Evolutionary conservation across 805 yeast species (phyloP).

Genomic region (Zygosaccharomyces bailii): DNA sequence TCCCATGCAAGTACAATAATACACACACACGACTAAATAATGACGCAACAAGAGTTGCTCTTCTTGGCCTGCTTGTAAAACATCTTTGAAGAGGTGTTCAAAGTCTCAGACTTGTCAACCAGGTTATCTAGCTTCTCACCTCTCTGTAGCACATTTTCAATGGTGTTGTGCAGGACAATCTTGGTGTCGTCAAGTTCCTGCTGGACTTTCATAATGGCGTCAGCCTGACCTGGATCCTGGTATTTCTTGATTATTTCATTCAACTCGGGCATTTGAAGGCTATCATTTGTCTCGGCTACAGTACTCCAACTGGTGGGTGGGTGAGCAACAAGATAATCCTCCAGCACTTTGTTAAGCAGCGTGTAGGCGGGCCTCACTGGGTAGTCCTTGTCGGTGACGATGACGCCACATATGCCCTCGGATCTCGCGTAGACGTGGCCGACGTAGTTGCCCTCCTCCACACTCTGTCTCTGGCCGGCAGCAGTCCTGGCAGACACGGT

Average conservation of each 20-base stretch:
- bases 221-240: constrained; percentile 97
- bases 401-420: constrained; percentile 88
- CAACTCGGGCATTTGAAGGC: constrained; percentile 44
- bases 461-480: constrained; percentile 88
- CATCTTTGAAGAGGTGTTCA: constrained; percentile 83
- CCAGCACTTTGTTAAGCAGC: constrained; percentile 81
- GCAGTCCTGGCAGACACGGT: constrained; percentile 87
- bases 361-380: constrained; percentile 97
- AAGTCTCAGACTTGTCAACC: constrained; percentile 93
- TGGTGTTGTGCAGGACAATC: constrained; percentile 91
- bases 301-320: constrained; percentile 69
- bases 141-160: constrained; percentile 88
- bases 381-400: constrained; percentile 91
- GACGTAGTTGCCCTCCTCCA: constrained; percentile 85
- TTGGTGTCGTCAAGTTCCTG: constrained; percentile 97
- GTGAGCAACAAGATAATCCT: constrained; percentile 81
- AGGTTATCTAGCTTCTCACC: constrained; percentile 93
- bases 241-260: constrained; percentile 72
- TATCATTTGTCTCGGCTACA: constrained; percentile 42
- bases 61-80: constrained; percentile 97
- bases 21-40: constrained; percentile 58
- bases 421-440: constrained; percentile 89
- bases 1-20: too few relatives aligned
- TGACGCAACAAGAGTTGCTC: constrained; percentile 82
- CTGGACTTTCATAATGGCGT: constrained; percentile 93